Evolutionary conservation across 305 asterid species (phyloP), one percentile per base, ranked within the genome.

Genomic region (Fraxinus dipetala): DNA sequence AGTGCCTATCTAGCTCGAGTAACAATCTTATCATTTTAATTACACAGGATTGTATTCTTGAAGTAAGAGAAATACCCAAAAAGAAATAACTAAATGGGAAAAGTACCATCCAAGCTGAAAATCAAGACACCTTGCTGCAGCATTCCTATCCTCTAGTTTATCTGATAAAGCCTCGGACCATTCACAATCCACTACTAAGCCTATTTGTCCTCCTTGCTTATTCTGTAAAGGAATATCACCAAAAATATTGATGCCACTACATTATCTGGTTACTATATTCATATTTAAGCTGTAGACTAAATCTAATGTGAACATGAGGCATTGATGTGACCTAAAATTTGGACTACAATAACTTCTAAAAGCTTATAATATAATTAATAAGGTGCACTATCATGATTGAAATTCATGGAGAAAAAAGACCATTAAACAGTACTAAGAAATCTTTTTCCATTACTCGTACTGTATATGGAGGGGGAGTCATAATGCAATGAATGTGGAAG

Each of bases 201-300:
- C 92, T 79, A 91, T 87, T 85, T 89, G 79, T 51, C 94, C 92
- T 81, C 90, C 86, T 87, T 88, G 92, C 72, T 80, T 79, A 36
- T 80, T 86, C 92, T 91, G 72, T 26, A 45, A 81, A 72, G 65
- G 72, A 76, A 56, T 24, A 70, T 65, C 70, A 85, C 31, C 72
- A 61, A 20, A 54, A 78, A 77, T 18, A 48, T 77, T 70, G 67
- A 32, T 20, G 26, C 78, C 74, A 24, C 73, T 75, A 51, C 14
- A 31, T 40, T 79, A 38, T 61, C 61, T 45, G 38, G 48, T 11
- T 32, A 69, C 48, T 40, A 28, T 43, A 82, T 14, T 13, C 18
- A 48, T 48, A 77, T 31, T 61, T 11, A 74, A 80, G 9, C 16
- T 35, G 65, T 56, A 56, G 65, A 48, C 59, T 48, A 48, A 48